Evolutionary conservation across 257 asterid species (phyloP).

Genomic region (Nicotiana sylvestris): DNA sequence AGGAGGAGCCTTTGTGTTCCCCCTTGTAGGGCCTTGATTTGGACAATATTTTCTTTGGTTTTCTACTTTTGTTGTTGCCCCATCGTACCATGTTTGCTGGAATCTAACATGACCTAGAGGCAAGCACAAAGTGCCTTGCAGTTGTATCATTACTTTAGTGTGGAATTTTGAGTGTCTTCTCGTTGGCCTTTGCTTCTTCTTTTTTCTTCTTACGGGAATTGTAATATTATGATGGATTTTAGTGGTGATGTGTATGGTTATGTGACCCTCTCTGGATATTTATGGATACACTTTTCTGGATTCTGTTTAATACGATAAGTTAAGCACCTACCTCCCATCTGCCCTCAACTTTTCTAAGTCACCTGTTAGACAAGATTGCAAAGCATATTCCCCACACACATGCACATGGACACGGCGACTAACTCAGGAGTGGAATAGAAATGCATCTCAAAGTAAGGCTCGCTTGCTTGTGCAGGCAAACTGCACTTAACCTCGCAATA

Average conservation of each 20-base stretch:
- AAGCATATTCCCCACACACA: not conserved
- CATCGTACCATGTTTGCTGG: not conserved
- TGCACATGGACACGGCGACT: constrained; percentile 1
- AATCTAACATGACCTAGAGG: constrained; percentile 9
- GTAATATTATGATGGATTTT: not conserved
- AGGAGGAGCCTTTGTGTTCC: not conserved
- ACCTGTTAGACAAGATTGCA: not conserved
- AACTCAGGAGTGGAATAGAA: not conserved
- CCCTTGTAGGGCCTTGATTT: not conserved
- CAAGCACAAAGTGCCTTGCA: constrained; percentile 12
- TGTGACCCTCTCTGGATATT: not conserved
- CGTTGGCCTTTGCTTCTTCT: not conserved
- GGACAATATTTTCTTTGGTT: too few species aligned
- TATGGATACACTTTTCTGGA: not conserved
- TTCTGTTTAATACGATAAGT: not conserved
- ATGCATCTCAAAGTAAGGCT: not conserved
- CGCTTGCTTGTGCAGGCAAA: not conserved
- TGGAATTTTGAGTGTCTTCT: not conserved
- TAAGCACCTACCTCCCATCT: constrained; percentile 1
- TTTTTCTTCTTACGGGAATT: not conserved
- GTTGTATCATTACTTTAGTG: not conserved
- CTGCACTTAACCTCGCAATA: not conserved
- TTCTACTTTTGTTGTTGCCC: not conserved
- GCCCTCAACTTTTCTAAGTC: not conserved
- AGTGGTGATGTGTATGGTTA: not conserved